Evolutionary conservation across 805 yeast species (phyloP).

Genomic region (Saccharomyces kudriavzevii): DNA sequence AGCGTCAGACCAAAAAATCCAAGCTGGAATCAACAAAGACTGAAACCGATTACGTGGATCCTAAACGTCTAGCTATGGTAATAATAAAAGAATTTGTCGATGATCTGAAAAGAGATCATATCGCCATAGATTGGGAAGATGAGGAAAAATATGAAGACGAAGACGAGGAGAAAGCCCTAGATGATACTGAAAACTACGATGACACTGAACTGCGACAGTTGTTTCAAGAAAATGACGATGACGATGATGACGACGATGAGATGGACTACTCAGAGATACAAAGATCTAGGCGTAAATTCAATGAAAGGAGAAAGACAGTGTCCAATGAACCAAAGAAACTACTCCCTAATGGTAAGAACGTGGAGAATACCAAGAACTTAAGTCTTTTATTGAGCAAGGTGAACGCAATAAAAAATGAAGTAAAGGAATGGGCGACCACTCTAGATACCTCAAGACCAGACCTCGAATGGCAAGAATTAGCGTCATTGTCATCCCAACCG

Average conservation of each 20-base stretch:
- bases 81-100: conserved; percentile 27
- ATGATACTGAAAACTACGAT: conserved; percentile 2
- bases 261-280: neutral
- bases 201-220: conserved; percentile 10
- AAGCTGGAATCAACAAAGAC: neutral
- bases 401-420: conserved; percentile 17
- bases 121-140: conserved; percentile 26
- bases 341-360: conserved; percentile 28
- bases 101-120: conserved; percentile 21
- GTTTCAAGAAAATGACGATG: conserved; percentile 13
- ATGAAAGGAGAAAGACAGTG: neutral
- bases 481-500: neutral
- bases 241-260: conserved; percentile 1
- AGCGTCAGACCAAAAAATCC: neutral
- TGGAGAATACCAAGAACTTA: conserved; percentile 23
- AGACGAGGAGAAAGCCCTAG: conserved; percentile 12
- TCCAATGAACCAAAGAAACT: conserved; percentile 1
- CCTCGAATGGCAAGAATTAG: conserved; percentile 14
- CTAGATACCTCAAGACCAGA: conserved; percentile 14
- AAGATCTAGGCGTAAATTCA: neutral
- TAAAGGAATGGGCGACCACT: conserved; percentile 22
- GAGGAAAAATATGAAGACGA: conserved; percentile 14
- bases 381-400: conserved; percentile 18
- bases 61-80: conserved; percentile 17
- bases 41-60: conserved; percentile 9